Evolutionary conservation across 2,329 filamentous ascomycete species (phyloP), one percentile per base, ranked within the genome.

Genomic region (Fusarium sambucinum): DNA sequence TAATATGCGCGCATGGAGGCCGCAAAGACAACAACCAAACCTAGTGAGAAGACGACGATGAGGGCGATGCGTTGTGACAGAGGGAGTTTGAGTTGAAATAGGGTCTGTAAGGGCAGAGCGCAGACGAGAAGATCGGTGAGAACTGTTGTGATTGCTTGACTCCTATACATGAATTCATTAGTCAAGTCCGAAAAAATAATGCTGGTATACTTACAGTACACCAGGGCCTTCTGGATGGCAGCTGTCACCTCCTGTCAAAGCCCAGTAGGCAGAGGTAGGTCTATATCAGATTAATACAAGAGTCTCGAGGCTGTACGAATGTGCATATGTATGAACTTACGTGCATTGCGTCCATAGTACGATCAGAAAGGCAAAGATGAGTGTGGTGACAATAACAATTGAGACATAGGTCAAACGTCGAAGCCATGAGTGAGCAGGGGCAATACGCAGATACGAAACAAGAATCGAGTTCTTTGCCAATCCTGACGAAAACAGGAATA

Each of bases 391-490:
- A 2, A 77, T 46, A 12, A 16, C 64, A 8, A 80, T 74, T 2
- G 74, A 64, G 5, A 29, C 63, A 60, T 69, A 71, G 0, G 78
- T 80, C n/a, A 76, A 55, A 3, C 73, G 73, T 7, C 75, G 74
- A 46, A 82, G 80, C 74, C 68, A 73, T 3, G 76, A 77, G 6
- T 71, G 64, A 12, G 61, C 51, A 0, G 76, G 75, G 2, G 79
- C 80, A n/a, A 82, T 77, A 13, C 80, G 74, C 4, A 81, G 72
- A 58, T 82, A 82, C 30, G 77, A 79, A 5, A 76, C 57, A 4
- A 82, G 73, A 30, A 82, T 82, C 2, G 80, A 82, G 4, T 78
- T 55, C 59, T 82, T 82, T 19, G 79, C 75, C 3, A 81, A 62
- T 1, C 73, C 74, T 0, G 80, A 81, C 8, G 79, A 76, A 23